A percentile compares a stretch with the other conserved stretches of the same genome.
phyloP scores from a whole-genome alignment of 202 grass and related monocot species.

The Elaeis oleifera region DNA sequence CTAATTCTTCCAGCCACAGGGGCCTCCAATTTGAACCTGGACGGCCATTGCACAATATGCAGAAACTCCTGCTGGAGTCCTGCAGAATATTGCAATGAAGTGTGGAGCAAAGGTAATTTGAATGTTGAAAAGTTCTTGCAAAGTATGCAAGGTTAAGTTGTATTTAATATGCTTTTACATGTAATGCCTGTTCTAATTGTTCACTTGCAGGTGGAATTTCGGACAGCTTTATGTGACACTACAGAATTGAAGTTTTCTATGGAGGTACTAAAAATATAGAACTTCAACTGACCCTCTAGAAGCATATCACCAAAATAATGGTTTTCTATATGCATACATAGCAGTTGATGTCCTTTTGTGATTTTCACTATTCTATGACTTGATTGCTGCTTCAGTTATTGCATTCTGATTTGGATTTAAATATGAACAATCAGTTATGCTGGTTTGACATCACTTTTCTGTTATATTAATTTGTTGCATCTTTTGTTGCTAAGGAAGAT shows the following conservation, averaged over 20 bases:
- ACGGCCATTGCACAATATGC: conserved; percentile 30
- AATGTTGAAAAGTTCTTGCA: no score
- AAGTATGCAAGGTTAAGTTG: no score
- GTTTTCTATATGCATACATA: no score
- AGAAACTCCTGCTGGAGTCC: conserved; percentile 41
- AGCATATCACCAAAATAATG: no score
- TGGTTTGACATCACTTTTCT: no score
- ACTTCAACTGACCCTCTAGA: neutral
- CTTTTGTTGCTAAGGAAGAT: no score
- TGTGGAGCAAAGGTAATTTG: conserved; percentile 82
- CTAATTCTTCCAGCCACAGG: conserved; percentile 39
- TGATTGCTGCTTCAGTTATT: neutral
- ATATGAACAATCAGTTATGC: no score
- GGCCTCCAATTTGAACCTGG: conserved; percentile 31
- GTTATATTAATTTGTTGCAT: no score
- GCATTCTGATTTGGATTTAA: no score
- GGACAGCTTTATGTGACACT: conserved; percentile 48
- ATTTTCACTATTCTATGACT: no score
- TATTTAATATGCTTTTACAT: conserved; percentile 17
- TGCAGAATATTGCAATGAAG: conserved; percentile 69
- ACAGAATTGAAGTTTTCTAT: conserved; percentile 59
- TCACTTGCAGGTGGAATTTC: conserved; percentile 62
- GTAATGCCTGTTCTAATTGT: conserved; percentile 23
- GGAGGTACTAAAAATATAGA: conserved; percentile 48
- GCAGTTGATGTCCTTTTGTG: no score